Conservation (phyloP, 305 asterid species). For the Rubia peregrina region DNA sequence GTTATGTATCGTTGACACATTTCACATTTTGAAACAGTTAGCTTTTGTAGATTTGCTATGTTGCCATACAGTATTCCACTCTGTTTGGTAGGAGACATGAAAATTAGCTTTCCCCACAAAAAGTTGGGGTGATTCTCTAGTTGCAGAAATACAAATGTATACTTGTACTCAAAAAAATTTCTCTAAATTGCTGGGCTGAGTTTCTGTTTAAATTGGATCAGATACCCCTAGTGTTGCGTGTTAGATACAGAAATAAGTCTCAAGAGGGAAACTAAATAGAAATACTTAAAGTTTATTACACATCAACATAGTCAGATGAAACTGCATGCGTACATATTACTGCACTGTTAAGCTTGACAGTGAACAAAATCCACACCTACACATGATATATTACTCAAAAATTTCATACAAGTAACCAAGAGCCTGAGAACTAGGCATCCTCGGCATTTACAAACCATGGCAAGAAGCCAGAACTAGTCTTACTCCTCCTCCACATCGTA, state of each 20-base stretch:
- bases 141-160: conserved; percentile 7
- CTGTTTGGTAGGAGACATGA: background rate
- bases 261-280: no score
- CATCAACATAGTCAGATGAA: background rate
- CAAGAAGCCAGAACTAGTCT: background rate
- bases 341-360: background rate
- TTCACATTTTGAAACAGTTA: background rate
- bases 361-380: no score
- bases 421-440: conserved; percentile 3
- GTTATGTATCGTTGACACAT: conserved; percentile 42
- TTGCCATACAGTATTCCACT: background rate
- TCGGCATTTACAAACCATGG: conserved; percentile 12
- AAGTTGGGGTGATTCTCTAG: background rate
- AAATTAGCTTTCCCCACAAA: conserved; percentile 7
- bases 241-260: no score
- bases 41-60: conserved; percentile 14
- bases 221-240: background rate
- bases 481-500: conserved; percentile 35
- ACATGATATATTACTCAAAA: no score
- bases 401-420: no score
- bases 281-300: background rate
- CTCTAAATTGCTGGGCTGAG: background rate
- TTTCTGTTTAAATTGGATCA: background rate
- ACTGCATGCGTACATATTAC: background rate
- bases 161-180: conserved; percentile 3